phyloP scores from a whole-genome alignment of 108 stramenopile species.

The Cyclostephanos invisitatus region DNA sequence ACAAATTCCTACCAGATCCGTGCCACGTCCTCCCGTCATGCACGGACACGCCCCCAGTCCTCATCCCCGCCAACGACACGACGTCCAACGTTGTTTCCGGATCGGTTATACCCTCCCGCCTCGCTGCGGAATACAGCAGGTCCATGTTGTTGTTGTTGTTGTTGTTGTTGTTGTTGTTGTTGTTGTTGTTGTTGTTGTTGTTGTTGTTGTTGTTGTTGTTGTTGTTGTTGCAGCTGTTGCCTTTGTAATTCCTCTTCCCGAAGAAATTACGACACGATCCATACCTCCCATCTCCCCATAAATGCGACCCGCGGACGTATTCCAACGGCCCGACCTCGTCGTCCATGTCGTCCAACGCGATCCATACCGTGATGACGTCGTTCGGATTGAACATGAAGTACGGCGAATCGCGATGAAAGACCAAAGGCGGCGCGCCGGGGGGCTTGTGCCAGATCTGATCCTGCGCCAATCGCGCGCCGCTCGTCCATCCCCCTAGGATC shows the following conservation, averaged over 20 bases:
- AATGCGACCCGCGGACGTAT: slow-evolving; percentile 74
- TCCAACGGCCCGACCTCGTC: slow-evolving; percentile 79
- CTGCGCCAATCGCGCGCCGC: slow-evolving; percentile 74
- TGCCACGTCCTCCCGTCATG: slow-evolving; percentile 86
- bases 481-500: slow-evolving; percentile 65
- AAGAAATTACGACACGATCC: slow-evolving; percentile 72
- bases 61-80: slow-evolving; percentile 65
- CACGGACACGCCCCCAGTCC: slow-evolving; percentile 67
- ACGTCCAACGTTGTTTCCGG: slow-evolving; percentile 43
- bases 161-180: neutral
- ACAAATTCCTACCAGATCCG: slow-evolving; percentile 68
- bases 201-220: slow-evolving; percentile 36
- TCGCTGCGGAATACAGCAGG: slow-evolving; percentile 59
- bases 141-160: slow-evolving; percentile 41
- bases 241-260: neutral
- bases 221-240: no score
- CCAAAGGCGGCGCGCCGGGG: slow-evolving; percentile 66
- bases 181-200: slow-evolving; percentile 28
- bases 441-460: slow-evolving; percentile 83
- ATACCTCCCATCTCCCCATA: slow-evolving; percentile 67
- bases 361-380: slow-evolving; percentile 83
- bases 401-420: slow-evolving; percentile 84
- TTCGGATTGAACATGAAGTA: slow-evolving; percentile 82
- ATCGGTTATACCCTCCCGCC: slow-evolving; percentile 48
- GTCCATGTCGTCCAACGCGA: slow-evolving; percentile 84